phyloP scores from a whole-genome alignment of 495 filamentous ascomycete species.

The Lentithecium fluviatile region DNA sequence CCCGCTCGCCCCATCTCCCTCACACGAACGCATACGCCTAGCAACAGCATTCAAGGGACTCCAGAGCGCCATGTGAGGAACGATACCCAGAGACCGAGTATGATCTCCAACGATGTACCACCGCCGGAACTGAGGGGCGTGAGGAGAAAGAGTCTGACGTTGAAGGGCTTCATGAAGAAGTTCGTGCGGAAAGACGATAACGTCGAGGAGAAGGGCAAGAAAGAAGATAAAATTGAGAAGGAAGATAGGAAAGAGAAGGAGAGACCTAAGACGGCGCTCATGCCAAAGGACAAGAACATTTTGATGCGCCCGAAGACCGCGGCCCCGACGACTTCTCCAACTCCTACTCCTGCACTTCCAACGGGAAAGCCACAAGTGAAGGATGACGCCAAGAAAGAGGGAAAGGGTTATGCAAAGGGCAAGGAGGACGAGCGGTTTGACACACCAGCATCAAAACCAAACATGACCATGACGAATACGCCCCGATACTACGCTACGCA shows the following conservation, averaged over 20 bases:
- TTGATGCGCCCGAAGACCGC: slow-evolving; percentile 16
- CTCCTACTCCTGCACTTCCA: no score
- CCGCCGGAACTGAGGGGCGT: slow-evolving; percentile 11
- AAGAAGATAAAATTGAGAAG: neutral
- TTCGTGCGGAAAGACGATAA: slow-evolving; percentile 11
- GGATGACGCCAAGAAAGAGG: neutral
- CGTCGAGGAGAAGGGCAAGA: no score
- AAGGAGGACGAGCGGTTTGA: neutral
- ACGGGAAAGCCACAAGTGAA: no score
- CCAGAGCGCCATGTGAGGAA: neutral
- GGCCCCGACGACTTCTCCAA: neutral
- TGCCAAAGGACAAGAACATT: slow-evolving; percentile 23
- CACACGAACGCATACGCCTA: neutral
- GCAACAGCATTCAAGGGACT: neutral
- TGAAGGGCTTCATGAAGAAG: slow-evolving; percentile 24
- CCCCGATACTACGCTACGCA: no score
- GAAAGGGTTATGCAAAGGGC: neutral
- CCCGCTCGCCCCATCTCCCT: slow-evolving; percentile 9
- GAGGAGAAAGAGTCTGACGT: slow-evolving; percentile 13
- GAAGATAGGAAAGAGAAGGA: neutral
- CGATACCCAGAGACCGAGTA: slow-evolving; percentile 3
- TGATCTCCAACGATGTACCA: slow-evolving; percentile 19
- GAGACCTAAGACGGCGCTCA: slow-evolving; percentile 7
- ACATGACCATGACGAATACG: no score
- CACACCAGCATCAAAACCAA: no score